Evolutionary conservation across 1,284 basidiomycete genomes (phyloP).

Genomic region (Cryptococcus sp.): DNA sequence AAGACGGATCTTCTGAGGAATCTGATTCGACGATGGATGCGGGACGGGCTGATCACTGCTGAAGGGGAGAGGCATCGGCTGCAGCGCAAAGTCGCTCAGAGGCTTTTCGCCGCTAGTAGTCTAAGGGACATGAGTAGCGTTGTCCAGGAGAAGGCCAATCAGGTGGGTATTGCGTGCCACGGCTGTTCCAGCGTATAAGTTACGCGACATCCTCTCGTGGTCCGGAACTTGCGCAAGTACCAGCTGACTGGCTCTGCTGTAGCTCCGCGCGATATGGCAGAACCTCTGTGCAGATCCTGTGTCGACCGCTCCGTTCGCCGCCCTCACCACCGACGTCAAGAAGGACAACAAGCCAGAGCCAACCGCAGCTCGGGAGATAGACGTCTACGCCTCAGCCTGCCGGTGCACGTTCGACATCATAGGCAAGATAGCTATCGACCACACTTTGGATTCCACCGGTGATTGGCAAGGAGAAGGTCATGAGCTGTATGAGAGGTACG

Average conservation of each 20-base stretch:
- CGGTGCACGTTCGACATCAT: slow-evolving; percentile 33
- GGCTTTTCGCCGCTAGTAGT: slow-evolving; percentile 23
- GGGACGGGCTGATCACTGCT: slow-evolving; percentile 28
- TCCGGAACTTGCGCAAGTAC: too few relatives aligned
- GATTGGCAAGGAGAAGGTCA: slow-evolving; percentile 24
- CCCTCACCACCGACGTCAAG: background rate
- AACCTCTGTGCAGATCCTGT: slow-evolving; percentile 16
- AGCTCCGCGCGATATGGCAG: slow-evolving; percentile 21
- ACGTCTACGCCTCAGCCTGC: slow-evolving; percentile 23
- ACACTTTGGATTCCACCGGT: slow-evolving; percentile 20
- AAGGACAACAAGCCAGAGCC: background rate
- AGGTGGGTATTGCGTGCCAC: slow-evolving; percentile 24
- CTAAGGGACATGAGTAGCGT: slow-evolving; percentile 22
- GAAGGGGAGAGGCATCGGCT: slow-evolving; percentile 32
- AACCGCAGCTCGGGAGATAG: slow-evolving; percentile 17
- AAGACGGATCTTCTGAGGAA: slow-evolving; percentile 24
- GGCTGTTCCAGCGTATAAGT: too few relatives aligned
- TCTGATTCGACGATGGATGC: slow-evolving; percentile 26
- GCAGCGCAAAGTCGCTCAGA: slow-evolving; percentile 29
- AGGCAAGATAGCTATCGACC: slow-evolving; percentile 26
- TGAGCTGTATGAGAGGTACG: slow-evolving; percentile 25
- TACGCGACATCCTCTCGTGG: too few relatives aligned
- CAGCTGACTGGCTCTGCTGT: background rate
- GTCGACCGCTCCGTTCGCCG: slow-evolving; percentile 10
- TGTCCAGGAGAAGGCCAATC: slow-evolving; percentile 25